phyloP scores from a whole-genome alignment of 352 stramenopile species.

The Phytophthora pseudosyringae region DNA sequence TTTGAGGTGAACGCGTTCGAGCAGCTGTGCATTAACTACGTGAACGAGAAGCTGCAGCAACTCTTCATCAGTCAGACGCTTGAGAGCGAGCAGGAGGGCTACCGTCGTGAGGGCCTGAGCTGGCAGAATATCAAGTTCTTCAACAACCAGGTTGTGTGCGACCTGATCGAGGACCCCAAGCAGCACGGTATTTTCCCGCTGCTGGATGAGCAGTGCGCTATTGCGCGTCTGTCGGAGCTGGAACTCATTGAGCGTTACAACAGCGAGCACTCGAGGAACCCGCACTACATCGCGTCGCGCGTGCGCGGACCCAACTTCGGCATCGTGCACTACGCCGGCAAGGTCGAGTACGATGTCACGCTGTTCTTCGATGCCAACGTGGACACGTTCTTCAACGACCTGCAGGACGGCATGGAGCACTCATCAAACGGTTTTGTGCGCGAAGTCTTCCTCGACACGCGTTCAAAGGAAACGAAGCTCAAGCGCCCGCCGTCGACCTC shows the following conservation, averaged over 20 bases:
- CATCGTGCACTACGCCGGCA: conserved; percentile 86
- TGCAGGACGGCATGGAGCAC: conserved; percentile 76
- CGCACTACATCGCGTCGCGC: conserved; percentile 78
- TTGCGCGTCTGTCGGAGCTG: conserved; percentile 70
- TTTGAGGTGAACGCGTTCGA: conserved; percentile 92
- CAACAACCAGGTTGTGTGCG: conserved; percentile 90
- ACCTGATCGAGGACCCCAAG: conserved; percentile 89
- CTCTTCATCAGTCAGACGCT: conserved; percentile 89
- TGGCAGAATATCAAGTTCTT: conserved; percentile 84
- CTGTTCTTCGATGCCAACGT: conserved; percentile 88
- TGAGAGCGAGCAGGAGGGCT: conserved; percentile 81
- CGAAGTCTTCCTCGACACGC: conserved; percentile 83
- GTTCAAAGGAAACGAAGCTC: conserved; percentile 80
- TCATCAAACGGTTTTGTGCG: conserved; percentile 78
- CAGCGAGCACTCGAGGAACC: conserved; percentile 66
- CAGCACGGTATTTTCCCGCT: conserved; percentile 84
- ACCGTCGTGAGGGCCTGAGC: conserved; percentile 72
- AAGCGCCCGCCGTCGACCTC: conserved; percentile 86
- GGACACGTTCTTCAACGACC: conserved; percentile 87
- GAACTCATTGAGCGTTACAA: conserved; percentile 86
- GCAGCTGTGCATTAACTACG: conserved; percentile 93
- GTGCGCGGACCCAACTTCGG: conserved; percentile 78
- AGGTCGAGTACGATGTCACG: conserved; percentile 88
- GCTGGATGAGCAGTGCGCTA: conserved; percentile 82
- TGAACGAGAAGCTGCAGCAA: conserved; percentile 90